Evolutionary conservation across 805 yeast species (phyloP).

Genomic region (Wickerhamiella slavikovae): DNA sequence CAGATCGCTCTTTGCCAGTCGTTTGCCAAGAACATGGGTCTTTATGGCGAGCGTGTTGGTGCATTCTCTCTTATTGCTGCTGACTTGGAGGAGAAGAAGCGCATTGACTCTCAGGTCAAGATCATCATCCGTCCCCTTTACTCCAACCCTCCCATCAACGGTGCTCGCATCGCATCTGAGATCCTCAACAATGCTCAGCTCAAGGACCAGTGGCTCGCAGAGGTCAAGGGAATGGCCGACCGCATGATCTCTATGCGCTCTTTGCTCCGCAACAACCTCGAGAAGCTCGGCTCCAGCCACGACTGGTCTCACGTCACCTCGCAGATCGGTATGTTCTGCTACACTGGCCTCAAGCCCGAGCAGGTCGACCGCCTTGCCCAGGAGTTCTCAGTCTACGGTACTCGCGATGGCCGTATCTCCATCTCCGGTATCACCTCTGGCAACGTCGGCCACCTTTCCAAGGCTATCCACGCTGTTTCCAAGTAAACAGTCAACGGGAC

Average conservation of each 20-base stretch:
- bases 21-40: conserved; percentile 89
- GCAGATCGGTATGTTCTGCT: conserved; percentile 95
- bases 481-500: conserved; percentile 1
- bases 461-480: conserved; percentile 19
- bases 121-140: conserved; percentile 62
- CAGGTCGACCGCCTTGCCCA: conserved; percentile 60
- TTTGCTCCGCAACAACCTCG: conserved; percentile 38
- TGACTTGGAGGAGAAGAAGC: conserved; percentile 24
- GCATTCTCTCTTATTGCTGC: conserved; percentile 54
- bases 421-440: conserved; percentile 69
- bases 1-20: conserved; percentile 78
- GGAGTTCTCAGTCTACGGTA: conserved; percentile 62
- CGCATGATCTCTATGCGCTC: conserved; percentile 68
- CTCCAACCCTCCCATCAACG: conserved; percentile 90
- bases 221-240: conserved; percentile 68
- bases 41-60: conserved; percentile 96
- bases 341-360: conserved; percentile 61
- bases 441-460: conserved; percentile 41
- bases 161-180: conserved; percentile 72
- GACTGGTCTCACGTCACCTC: conserved; percentile 76
- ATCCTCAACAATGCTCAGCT: conserved; percentile 50
- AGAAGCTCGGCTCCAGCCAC: conserved; percentile 58
- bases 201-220: conserved; percentile 61
- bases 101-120: conserved; percentile 57
- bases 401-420: conserved; percentile 79